Base-by-base conservation (phyloP, 2,329 filamentous ascomycete species). In the Beauveria brongniartii region DNA sequence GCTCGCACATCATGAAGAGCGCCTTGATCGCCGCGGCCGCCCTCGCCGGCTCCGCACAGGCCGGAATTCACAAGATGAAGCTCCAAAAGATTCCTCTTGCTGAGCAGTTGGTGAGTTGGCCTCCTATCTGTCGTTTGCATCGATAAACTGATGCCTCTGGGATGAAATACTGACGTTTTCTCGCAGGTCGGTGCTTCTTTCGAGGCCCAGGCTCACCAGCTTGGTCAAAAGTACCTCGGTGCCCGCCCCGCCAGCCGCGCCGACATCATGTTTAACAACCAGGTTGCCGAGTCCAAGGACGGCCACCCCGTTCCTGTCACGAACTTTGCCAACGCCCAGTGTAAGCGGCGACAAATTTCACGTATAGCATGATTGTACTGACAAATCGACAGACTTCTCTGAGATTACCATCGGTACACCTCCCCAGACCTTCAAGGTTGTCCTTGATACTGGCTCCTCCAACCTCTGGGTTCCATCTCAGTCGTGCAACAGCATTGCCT, bases 271-370 rank as follows among this genome's bases (percentile, higher is more conserved):
- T 95, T 96, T 82, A 87, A 87, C 73, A 84, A 89, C 68, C 83
- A 86, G 61, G 83, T 86, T 57, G 77, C 90, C 71, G 80, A 88
- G 67, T 76, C 80, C 61, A 82, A 89, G 65, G 80, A 77, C 66
- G 82, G 84, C 63, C 93, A 97, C 77, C 85, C 87, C 62, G 89
- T 99, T 47, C 90, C 93, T 62, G 87, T 99, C 69, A 90, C 86
- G 78, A 99, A 99, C 86, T 99, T 97, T 80, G 80, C 97, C 81
- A 99, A 99, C 73, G 94, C 94, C 63, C 94, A 99, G 79, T 99
- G 92, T 96, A 88, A 72, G 90, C 79, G 43, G 40, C n/a, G 2
- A 22, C 4, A 3, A 7, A 18, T 30, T 6, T 9, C 9, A 3
- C 24, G 16, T 18, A 4, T 7, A n/a, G 22, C 44, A 20, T 8